A percentile compares a stretch with the other conserved stretches of the same genome.
Evolutionary conservation across 495 filamentous ascomycete genomes (phyloP).

Genomic region (Staphylotrichum tortipilum): DNA sequence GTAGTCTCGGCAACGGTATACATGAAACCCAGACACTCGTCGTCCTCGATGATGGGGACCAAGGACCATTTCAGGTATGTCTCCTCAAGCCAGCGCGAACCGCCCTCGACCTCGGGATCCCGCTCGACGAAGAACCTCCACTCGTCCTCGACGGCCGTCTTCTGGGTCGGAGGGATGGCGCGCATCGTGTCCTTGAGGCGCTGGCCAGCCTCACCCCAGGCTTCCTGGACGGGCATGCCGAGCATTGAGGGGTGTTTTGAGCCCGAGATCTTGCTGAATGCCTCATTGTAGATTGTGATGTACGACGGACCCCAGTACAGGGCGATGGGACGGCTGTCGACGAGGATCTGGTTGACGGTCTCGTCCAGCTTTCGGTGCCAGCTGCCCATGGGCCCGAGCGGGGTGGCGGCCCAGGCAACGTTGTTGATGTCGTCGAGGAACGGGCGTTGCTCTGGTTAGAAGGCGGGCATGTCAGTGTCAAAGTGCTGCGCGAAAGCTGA

Average conservation of each 20-base stretch:
- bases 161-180: slow-evolving; percentile 15
- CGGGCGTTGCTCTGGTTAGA: slow-evolving; percentile 19
- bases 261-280: slow-evolving; percentile 33
- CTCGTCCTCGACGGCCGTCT: slow-evolving; percentile 26
- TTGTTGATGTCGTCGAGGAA: slow-evolving; percentile 27
- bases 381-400: slow-evolving; percentile 50
- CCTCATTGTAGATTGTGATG: slow-evolving; percentile 40
- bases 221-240: slow-evolving; percentile 29
- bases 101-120: slow-evolving; percentile 22
- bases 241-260: slow-evolving; percentile 30
- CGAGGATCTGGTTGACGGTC: slow-evolving; percentile 55
- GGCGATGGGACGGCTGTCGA: slow-evolving; percentile 55
- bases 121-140: slow-evolving; percentile 40
- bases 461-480: not conserved
- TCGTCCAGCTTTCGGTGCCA: slow-evolving; percentile 50
- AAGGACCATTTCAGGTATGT: slow-evolving; percentile 55
- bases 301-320: slow-evolving; percentile 38
- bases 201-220: slow-evolving; percentile 28
- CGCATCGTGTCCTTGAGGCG: slow-evolving; percentile 27
- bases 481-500: not conserved
- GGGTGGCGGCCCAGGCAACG: slow-evolving; percentile 49
- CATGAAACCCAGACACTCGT: slow-evolving; percentile 38
- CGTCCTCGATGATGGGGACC: slow-evolving; percentile 47
- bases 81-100: slow-evolving; percentile 48
- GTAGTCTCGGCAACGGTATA: slow-evolving; percentile 29